These are phyloP conservation scores for Leptodontidium sp. DNA, from an alignment of 2,329 filamentous ascomycete species.

Conservation along the genomic window DNA sequence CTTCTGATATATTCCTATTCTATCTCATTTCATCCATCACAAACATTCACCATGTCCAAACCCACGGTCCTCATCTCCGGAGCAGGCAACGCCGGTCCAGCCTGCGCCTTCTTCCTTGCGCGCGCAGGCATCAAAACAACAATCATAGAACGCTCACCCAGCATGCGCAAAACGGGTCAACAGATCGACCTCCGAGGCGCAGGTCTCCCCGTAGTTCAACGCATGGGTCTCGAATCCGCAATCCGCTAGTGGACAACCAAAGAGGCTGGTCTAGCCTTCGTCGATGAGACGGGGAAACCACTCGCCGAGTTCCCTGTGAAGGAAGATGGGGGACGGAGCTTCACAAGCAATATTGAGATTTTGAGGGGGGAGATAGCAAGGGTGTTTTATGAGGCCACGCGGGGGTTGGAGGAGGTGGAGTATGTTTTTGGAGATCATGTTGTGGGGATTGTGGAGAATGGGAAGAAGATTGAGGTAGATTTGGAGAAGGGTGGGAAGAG, in stretches of 20 bases:
- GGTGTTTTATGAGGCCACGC: constrained; percentile 51
- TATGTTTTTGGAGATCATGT: constrained; percentile 49
- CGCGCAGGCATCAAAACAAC: constrained; percentile 45
- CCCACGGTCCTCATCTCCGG: constrained; percentile 21
- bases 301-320: constrained; percentile 52
- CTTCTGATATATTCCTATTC: not conserved
- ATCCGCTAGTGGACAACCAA: constrained; percentile 53
- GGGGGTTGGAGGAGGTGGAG: constrained; percentile 30
- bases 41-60: constrained; percentile 19
- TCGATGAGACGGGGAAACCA: constrained; percentile 50
- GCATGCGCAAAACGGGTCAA: constrained; percentile 56
- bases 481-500: constrained; percentile 54
- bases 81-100: constrained; percentile 23
- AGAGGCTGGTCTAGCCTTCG: constrained; percentile 56
- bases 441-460: constrained; percentile 35
- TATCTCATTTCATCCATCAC: not conserved
- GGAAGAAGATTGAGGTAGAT: constrained; percentile 47
- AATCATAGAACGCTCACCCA: constrained; percentile 52
- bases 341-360: constrained; percentile 56
- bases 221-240: constrained; percentile 58
- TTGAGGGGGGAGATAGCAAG: constrained; percentile 53
- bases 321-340: constrained; percentile 38
- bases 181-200: constrained; percentile 62
- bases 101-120: constrained; percentile 21
- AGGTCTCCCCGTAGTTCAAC: constrained; percentile 58